These are phyloP conservation scores for Ceratobasidium sp. DNA, from an alignment of 1,284 basidiomycete genomes.

Conservation along the genomic window DNA sequence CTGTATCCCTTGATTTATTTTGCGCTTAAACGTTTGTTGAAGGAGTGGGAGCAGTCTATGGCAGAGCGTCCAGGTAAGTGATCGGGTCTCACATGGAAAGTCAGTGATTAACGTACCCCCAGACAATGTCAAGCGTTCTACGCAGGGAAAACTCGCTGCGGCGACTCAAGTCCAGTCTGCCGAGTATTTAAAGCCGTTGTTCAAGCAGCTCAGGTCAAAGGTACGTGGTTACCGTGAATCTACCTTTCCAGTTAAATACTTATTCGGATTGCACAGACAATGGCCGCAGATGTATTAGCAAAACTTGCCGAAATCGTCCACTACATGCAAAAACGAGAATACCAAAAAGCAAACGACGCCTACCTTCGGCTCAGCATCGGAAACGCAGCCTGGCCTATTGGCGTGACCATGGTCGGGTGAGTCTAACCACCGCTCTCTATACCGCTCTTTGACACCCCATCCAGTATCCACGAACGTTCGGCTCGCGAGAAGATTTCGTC, in stretches of 20 bases:
- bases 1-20: conserved; percentile 98
- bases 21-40: conserved; percentile 89
- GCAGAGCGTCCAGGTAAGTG: conserved; percentile 84
- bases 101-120: conserved; percentile 43
- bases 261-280: neutral
- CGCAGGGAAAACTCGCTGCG: conserved; percentile 92
- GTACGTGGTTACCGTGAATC: conserved; percentile 61
- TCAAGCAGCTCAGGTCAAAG: conserved; percentile 87
- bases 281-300: conserved; percentile 80
- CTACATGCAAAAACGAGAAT: conserved; percentile 94
- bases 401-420: conserved; percentile 98
- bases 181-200: conserved; percentile 96
- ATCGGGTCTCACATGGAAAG: neutral
- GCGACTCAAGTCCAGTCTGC: conserved; percentile 96
- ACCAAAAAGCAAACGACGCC: conserved; percentile 94
- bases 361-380: conserved; percentile 97
- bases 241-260: conserved; percentile 12
- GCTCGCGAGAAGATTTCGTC: conserved; percentile 97
- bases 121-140: conserved; percentile 85
- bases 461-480: conserved; percentile 95
- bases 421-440: conserved; percentile 52
- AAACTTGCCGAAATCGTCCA: conserved; percentile 96
- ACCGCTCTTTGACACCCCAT: neutral
- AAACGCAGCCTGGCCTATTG: conserved; percentile 99
- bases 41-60: conserved; percentile 97